These are phyloP conservation scores for Claviceps sp. DNA, from an alignment of 2,329 filamentous ascomycete genomes.

Conservation along the genomic window DNA sequence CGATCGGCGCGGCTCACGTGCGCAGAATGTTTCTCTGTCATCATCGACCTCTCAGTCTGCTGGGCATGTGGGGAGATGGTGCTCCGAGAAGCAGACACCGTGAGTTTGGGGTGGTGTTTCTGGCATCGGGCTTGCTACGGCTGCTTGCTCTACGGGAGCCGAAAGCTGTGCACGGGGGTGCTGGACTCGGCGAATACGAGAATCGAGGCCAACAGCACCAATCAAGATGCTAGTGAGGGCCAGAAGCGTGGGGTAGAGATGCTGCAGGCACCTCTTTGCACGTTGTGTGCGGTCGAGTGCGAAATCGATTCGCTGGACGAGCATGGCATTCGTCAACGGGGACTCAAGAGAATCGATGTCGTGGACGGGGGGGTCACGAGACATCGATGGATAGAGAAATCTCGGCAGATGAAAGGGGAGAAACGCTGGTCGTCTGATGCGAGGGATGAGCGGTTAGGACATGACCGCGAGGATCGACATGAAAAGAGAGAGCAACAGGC, in stretches of 20 bases:
- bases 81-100: constrained; percentile 37
- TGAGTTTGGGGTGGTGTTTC: constrained; percentile 48
- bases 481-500: constrained; percentile 6
- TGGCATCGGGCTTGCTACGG: constrained; percentile 45
- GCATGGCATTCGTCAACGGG: constrained; percentile 24
- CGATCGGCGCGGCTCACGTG: constrained; percentile 35
- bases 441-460: neutral
- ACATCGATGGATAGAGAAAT: constrained; percentile 22
- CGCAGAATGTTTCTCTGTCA: constrained; percentile 28
- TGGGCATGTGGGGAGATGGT: constrained; percentile 45
- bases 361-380: constrained; percentile 34
- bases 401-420: constrained; percentile 10
- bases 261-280: constrained; percentile 34
- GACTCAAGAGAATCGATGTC: constrained; percentile 28
- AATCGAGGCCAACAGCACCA: constrained; percentile 17
- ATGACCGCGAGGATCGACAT: constrained; percentile 7
- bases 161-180: constrained; percentile 22
- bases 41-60: constrained; percentile 41
- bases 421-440: neutral
- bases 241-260: constrained; percentile 25
- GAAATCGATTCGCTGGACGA: constrained; percentile 22
- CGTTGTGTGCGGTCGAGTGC: constrained; percentile 27
- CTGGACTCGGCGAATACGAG: constrained; percentile 10
- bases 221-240: constrained; percentile 1
- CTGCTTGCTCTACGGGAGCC: constrained; percentile 37